A percentile compares a stretch with the other conserved stretches of the same genome.
Evolutionary conservation across 257 asterid genomes (phyloP).

Genomic region (Solanum boliviense): DNA sequence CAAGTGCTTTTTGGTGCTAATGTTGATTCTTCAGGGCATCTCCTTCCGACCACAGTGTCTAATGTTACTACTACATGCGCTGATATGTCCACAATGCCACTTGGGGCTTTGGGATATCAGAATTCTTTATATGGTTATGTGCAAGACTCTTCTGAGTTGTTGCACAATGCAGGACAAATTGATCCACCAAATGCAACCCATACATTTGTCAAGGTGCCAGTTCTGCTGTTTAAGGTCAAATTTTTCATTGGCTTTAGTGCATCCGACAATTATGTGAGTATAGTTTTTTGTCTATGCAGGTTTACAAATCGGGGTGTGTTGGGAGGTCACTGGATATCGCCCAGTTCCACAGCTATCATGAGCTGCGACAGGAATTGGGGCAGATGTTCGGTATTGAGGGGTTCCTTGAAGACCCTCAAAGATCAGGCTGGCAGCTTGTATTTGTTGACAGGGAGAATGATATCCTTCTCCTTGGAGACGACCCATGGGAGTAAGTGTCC

Average conservation of each 20-base stretch:
- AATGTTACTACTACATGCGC: conserved; percentile 40
- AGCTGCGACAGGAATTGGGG: conserved; percentile 81
- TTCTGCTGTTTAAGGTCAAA: neutral
- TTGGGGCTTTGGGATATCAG: conserved; percentile 57
- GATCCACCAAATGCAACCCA: conserved; percentile 44
- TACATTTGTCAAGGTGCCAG: conserved; percentile 70
- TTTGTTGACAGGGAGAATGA: conserved; percentile 98
- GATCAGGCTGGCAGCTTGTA: conserved; percentile 99
- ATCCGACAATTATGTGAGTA: neutral
- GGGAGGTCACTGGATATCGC: conserved; percentile 91
- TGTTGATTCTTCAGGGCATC: conserved; percentile 58
- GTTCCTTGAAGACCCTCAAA: conserved; percentile 91
- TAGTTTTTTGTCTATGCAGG: conserved; percentile 30
- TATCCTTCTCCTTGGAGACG: conserved; percentile 98
- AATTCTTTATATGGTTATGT: conserved; percentile 48
- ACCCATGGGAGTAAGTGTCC: conserved; percentile 89
- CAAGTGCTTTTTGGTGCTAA: conserved; percentile 51
- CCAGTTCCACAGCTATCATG: conserved; percentile 91
- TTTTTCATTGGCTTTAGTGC: neutral
- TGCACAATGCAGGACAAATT: conserved; percentile 48
- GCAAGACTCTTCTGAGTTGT: conserved; percentile 62
- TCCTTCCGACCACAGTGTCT: conserved; percentile 60
- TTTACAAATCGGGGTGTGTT: conserved; percentile 68
- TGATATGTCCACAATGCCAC: conserved; percentile 48
- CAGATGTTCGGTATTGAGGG: conserved; percentile 90